These are phyloP conservation scores for Byssochlamys sp. DNA, from an alignment of 2,329 filamentous ascomycete genomes.

Conservation along the genomic window DNA sequence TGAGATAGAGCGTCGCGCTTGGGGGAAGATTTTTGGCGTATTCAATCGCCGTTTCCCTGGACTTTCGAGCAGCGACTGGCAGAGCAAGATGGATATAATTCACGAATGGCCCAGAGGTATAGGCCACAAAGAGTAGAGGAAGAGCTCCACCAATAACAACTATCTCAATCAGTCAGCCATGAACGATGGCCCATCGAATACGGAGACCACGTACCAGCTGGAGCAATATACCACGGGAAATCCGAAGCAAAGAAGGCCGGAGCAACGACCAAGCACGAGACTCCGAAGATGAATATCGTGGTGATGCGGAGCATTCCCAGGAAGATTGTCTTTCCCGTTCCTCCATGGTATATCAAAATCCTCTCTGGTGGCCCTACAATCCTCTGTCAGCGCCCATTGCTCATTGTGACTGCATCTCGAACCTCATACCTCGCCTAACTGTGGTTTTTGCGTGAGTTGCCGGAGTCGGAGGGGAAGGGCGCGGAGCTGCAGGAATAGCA, in stretches of 20 bases:
- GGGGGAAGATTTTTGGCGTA: slow-evolving; percentile 37
- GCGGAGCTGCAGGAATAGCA: slow-evolving; percentile 5
- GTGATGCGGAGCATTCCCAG: slow-evolving; percentile 63
- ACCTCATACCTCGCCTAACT: slow-evolving; percentile 19
- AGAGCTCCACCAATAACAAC: slow-evolving; percentile 52
- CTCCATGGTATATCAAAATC: slow-evolving; percentile 66
- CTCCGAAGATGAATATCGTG: slow-evolving; percentile 58
- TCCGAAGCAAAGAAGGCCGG: slow-evolving; percentile 47
- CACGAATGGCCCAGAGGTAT: slow-evolving; percentile 60
- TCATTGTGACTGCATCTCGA: neutral
- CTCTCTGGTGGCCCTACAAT: slow-evolving; percentile 27
- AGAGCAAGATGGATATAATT: slow-evolving; percentile 61
- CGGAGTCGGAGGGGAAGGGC: slow-evolving; percentile 8
- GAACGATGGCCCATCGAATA: neutral
- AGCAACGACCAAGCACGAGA: slow-evolving; percentile 55
- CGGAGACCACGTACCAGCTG: slow-evolving; percentile 26
- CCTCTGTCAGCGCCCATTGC: slow-evolving; percentile 1
- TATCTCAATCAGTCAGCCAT: slow-evolving; percentile 20
- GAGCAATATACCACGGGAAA: slow-evolving; percentile 33
- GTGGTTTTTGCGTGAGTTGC: slow-evolving; percentile 16
- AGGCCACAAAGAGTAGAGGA: slow-evolving; percentile 56
- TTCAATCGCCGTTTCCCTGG: slow-evolving; percentile 38
- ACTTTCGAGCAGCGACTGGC: slow-evolving; percentile 55
- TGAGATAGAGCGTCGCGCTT: slow-evolving; percentile 35
- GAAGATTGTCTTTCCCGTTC: slow-evolving; percentile 56